phyloP scores from a whole-genome alignment of 2,329 filamentous ascomycete genomes.

The Bipolaris victoriae region DNA sequence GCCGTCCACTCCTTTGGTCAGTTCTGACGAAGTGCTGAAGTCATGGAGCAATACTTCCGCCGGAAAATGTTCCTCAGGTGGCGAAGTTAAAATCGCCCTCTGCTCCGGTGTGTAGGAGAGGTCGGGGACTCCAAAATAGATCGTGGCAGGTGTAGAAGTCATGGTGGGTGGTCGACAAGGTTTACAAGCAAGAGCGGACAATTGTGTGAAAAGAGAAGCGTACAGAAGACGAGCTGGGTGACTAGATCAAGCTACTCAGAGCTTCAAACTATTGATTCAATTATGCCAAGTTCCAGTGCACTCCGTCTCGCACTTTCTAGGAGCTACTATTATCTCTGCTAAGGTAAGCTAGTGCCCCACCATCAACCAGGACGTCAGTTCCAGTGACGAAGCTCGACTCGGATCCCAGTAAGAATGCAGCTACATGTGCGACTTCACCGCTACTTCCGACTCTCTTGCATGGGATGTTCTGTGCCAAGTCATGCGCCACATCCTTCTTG shows the following conservation, averaged over 20 bases:
- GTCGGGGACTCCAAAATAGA: constrained; percentile 7
- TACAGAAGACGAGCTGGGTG: constrained; percentile 1
- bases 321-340: not conserved
- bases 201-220: constrained; percentile 1
- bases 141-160: constrained; percentile 2
- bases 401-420: not conserved
- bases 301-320: constrained; percentile 4
- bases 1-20: constrained; percentile 2
- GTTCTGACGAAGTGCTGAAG: constrained; percentile 4
- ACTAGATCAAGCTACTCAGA: constrained; percentile 3
- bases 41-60: constrained; percentile 4
- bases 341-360: constrained; percentile 6
- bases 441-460: not conserved
- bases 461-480: not conserved
- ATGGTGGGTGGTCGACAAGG: constrained; percentile 3
- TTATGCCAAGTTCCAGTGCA: constrained; percentile 1
- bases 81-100: constrained; percentile 3
- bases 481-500: not conserved
- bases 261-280: constrained; percentile 1
- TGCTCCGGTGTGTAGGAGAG: constrained; percentile 4
- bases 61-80: constrained; percentile 3
- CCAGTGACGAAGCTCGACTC: constrained; percentile 3
- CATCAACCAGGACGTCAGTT: constrained; percentile 3
- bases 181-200: constrained; percentile 3
- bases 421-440: not conserved